These are phyloP conservation scores for Kodamaea derodonti DNA, from an alignment of 1,139 yeast species.

Conservation along the genomic window DNA sequence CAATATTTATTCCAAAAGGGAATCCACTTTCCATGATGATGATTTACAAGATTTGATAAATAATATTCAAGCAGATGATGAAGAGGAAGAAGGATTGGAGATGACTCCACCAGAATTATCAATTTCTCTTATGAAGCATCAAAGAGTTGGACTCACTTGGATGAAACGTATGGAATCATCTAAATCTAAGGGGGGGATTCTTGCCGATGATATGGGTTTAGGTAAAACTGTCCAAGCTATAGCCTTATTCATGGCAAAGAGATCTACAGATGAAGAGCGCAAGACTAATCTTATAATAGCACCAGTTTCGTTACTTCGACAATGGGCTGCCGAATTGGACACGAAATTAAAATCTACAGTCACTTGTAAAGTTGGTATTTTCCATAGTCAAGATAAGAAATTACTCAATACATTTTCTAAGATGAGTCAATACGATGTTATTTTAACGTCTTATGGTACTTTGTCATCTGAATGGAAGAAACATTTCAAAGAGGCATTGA, in stretches of 20 bases:
- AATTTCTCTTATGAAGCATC: constrained; percentile 73
- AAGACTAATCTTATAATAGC: constrained; percentile 76
- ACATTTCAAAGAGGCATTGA: constrained; percentile 45
- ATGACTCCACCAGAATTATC: constrained; percentile 69
- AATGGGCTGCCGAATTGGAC: constrained; percentile 78
- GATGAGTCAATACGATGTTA: constrained; percentile 60
- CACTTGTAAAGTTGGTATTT: constrained; percentile 50
- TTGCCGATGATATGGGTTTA: constrained; percentile 94
- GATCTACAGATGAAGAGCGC: constrained; percentile 28
- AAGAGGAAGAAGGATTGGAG: constrained; percentile 35
- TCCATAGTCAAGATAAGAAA: constrained; percentile 54
- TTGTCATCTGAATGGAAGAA: constrained; percentile 65
- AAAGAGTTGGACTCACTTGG: constrained; percentile 84
- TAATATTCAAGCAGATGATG: constrained; percentile 63
- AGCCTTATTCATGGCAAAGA: constrained; percentile 60
- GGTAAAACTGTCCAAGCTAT: constrained; percentile 88
- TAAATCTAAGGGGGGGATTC: constrained; percentile 64
- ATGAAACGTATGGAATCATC: constrained; percentile 62
- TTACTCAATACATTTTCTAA: constrained; percentile 36
- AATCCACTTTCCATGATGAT: constrained; percentile 30
- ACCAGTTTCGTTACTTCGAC: constrained; percentile 78
- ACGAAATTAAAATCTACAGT: constrained; percentile 53
- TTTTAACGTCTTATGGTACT: constrained; percentile 77
- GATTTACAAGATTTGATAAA: constrained; percentile 51
- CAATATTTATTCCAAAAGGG: constrained; percentile 19